Evolutionary conservation across 2,329 filamentous ascomycete species (phyloP).

Genomic region (Pyricularia sp.): DNA sequence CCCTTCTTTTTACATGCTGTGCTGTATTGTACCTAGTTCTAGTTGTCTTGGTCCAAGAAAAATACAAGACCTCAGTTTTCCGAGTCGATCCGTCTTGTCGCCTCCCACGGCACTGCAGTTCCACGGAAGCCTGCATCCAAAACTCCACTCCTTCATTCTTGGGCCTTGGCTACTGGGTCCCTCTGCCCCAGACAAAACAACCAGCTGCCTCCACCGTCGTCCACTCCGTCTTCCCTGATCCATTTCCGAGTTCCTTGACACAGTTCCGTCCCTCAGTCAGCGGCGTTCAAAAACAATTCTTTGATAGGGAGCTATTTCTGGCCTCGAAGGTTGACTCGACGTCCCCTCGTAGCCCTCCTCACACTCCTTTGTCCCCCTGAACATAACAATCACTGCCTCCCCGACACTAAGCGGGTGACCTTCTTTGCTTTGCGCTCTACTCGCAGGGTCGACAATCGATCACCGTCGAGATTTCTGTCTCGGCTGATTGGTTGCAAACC

Average conservation of each 20-base stretch:
- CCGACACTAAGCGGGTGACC: background rate
- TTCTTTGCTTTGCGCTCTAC: background rate
- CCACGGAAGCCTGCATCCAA: background rate
- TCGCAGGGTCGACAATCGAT: background rate
- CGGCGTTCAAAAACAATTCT: background rate
- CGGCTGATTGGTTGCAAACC: background rate
- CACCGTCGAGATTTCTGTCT: background rate
- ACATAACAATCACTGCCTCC: background rate
- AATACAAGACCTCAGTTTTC: background rate
- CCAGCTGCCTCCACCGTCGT: background rate
- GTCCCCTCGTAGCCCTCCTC: background rate
- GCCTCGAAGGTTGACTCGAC: background rate
- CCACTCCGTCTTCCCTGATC: background rate
- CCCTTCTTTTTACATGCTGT: background rate
- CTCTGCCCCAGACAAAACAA: background rate
- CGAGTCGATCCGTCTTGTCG: background rate
- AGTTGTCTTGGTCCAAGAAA: background rate
- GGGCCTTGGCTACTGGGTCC: background rate
- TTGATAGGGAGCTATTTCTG: background rate
- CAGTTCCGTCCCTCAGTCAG: background rate
- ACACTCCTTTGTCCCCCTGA: background rate
- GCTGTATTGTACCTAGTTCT: no score
- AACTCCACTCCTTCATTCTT: background rate
- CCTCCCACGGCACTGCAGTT: background rate
- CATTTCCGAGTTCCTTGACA: background rate